Evolutionary conservation across 1,284 basidiomycete genomes (phyloP), one percentile per base, ranked within the genome.

Genomic region (Ceratobasidium sp.): DNA sequence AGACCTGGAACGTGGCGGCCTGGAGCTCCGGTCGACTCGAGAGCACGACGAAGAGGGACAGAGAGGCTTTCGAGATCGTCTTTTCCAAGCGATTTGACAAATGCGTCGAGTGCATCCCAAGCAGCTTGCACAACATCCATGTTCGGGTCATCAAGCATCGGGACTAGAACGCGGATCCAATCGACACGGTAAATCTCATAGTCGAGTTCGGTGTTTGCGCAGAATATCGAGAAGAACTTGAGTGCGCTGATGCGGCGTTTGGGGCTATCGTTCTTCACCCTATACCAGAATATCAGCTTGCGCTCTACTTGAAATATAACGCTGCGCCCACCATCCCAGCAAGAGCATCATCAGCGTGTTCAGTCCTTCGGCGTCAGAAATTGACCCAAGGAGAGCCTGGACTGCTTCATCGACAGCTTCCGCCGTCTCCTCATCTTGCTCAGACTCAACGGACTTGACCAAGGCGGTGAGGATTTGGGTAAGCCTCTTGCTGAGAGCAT

Each of bases 151-250:
- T 97, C 97, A 78, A 98, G 88, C 3, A 95, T 86, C 0, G 95
- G 90, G 3, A 99, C 88, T 17, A 99, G 89, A 81, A 96, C 95
- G n/a, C 97, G 92, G 78, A 99, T 90, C 96, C 97, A 99, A 84
- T 99, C 96, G 77, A 96, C 88, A 20, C 94, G 91, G 84, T 99
- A 99, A 20, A 96, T 84, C 0, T 93, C 91, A 0, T 91, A 89
- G 83, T 98, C 96, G 56, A 94, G 86, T 62, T 92, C 89, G 4
- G 93, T 93, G 73, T 91, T 92, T 82, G 95, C 91, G 83, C 95
- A 97, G 86, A 98, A 96, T 0, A 89, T 87, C 4, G 90, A 87
- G 83, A 98, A 95, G 77, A 96, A 85, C 65, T 90, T 88, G 85
- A 93, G 94, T 3, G 93, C 93, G 78, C 91, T 95, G 67, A 93